A percentile compares a stretch with the other conserved stretches of the same genome.
Conservation (phyloP, 1,284 basidiomycete genomes). For the Inonotus obliquus region DNA sequence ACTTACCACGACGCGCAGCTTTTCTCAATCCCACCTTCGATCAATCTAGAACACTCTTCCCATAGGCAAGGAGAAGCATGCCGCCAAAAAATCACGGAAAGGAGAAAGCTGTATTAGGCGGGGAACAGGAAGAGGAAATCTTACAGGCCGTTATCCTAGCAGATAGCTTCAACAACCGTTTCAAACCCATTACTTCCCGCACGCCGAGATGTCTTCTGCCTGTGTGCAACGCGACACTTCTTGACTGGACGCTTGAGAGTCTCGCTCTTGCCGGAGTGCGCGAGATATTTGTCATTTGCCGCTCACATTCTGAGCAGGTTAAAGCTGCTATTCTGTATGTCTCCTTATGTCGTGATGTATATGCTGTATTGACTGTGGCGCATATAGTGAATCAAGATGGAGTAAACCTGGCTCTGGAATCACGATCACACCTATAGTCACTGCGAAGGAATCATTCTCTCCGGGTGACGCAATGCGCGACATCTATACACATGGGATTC, state of each 20-base stretch:
- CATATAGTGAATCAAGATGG: constrained; percentile 62
- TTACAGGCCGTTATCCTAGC: constrained; percentile 92
- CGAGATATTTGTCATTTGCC: constrained; percentile 92
- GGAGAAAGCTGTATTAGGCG: constrained; percentile 47
- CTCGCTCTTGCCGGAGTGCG: constrained; percentile 89
- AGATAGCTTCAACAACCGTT: constrained; percentile 92
- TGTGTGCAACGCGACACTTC: constrained; percentile 87
- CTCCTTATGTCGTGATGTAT: background rate
- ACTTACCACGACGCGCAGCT: background rate
- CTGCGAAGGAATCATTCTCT: constrained; percentile 84
- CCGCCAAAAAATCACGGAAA: constrained; percentile 56
- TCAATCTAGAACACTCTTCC: no score
- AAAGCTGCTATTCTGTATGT: constrained; percentile 76
- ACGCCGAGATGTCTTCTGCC: constrained; percentile 90
- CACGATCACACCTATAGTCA: constrained; percentile 85
- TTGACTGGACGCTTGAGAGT: constrained; percentile 96
- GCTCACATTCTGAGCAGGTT: constrained; percentile 82
- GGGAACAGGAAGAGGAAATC: constrained; percentile 79
- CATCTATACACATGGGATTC: constrained; percentile 89
- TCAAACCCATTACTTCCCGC: constrained; percentile 80
- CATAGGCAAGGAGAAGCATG: constrained; percentile 44
- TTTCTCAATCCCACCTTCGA: background rate
- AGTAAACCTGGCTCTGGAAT: constrained; percentile 70
- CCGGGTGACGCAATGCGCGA: constrained; percentile 96
- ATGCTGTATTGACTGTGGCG: background rate